Conservation (phyloP, 495 filamentous ascomycete genomes). For the Penicillium alfredii region DNA sequence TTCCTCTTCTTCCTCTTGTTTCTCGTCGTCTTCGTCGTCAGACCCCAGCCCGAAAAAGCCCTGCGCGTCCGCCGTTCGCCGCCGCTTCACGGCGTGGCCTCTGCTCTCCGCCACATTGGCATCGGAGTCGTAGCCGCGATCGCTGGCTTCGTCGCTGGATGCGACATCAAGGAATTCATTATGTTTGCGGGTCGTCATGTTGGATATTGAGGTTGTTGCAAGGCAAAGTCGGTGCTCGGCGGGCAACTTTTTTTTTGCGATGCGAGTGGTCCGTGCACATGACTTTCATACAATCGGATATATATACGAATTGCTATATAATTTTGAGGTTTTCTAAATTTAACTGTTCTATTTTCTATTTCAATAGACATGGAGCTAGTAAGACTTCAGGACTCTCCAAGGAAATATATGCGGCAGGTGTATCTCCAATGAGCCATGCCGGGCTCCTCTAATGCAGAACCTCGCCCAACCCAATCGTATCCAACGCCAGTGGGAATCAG, state of each 20-base stretch:
- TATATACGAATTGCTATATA: too few species aligned
- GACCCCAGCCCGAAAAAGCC: slow-evolving; percentile 36
- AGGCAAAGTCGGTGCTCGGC: too few species aligned
- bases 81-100: slow-evolving; percentile 62
- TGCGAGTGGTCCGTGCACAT: too few species aligned
- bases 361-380: too few species aligned
- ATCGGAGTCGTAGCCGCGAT: slow-evolving; percentile 65
- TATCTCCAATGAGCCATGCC: slow-evolving; percentile 10
- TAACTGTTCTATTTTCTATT: too few species aligned
- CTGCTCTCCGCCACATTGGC: slow-evolving; percentile 55
- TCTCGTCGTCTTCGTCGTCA: slow-evolving; percentile 38
- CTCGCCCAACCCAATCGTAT: slow-evolving; percentile 6
- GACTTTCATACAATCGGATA: too few species aligned
- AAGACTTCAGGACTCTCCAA: too few species aligned
- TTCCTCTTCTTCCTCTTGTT: slow-evolving; percentile 9
- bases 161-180: slow-evolving; percentile 72
- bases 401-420: slow-evolving; percentile 11
- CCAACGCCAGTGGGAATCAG: slow-evolving; percentile 23
- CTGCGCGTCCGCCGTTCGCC: slow-evolving; percentile 42
- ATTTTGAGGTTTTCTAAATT: too few species aligned
- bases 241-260: too few species aligned
- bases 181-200: slow-evolving; percentile 62
- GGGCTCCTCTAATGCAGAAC: slow-evolving; percentile 12
- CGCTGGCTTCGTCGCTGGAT: slow-evolving; percentile 53
- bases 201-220: too few species aligned